Evolutionary conservation across 495 filamentous ascomycete genomes (phyloP).

Genomic region (Bombardia bombarda): DNA sequence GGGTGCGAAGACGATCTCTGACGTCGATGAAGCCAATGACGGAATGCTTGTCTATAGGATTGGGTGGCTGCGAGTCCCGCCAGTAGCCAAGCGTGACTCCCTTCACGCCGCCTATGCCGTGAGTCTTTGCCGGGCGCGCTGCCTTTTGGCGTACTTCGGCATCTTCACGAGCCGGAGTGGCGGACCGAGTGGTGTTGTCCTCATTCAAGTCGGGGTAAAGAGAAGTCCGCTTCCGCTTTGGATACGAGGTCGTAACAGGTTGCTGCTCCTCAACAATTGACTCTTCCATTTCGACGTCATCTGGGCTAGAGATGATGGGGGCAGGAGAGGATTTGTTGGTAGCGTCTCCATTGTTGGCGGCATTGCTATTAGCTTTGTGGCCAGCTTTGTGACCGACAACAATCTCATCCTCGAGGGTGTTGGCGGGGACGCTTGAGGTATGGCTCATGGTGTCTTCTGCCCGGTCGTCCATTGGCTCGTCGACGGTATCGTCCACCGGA

Average conservation of each 20-base stretch:
- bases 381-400: conserved; percentile 35
- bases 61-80: conserved; percentile 39
- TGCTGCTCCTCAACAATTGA: conserved; percentile 24
- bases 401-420: conserved; percentile 36
- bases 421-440: conserved; percentile 25
- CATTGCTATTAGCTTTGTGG: conserved; percentile 26
- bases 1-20: conserved; percentile 43
- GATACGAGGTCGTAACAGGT: conserved; percentile 18
- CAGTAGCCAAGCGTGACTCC: conserved; percentile 44
- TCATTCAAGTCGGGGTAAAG: conserved; percentile 31
- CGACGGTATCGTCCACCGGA: neutral
- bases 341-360: conserved; percentile 10
- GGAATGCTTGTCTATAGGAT: conserved; percentile 36
- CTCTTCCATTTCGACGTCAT: conserved; percentile 31
- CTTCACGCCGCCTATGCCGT: conserved; percentile 26
- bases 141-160: conserved; percentile 10
- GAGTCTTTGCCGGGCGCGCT: conserved; percentile 18
- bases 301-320: conserved; percentile 17
- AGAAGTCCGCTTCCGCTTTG: conserved; percentile 43
- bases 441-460: conserved; percentile 14
- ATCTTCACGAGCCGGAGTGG: conserved; percentile 12
- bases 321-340: conserved; percentile 13
- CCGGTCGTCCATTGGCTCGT: conserved; percentile 1
- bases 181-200: conserved; percentile 19
- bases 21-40: conserved; percentile 49